phyloP scores from a whole-genome alignment of 2,329 filamentous ascomycete genomes.

The Venturia pyrina region DNA sequence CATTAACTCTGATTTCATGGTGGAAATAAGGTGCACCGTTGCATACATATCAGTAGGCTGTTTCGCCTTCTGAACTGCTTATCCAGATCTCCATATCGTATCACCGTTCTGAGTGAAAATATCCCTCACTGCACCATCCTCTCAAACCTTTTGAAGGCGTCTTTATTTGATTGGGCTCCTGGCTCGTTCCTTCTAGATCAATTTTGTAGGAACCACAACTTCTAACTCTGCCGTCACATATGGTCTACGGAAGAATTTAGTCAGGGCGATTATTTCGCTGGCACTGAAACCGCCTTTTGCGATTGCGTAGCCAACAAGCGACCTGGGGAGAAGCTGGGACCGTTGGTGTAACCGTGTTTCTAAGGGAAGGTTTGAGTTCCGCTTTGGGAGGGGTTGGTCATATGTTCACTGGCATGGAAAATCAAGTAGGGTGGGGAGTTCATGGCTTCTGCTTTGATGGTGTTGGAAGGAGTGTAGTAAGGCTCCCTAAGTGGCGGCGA shows the following conservation, averaged over 20 bases:
- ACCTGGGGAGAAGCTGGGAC: not conserved
- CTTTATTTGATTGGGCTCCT: not conserved
- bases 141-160: not conserved
- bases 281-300: not conserved
- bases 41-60: too few relatives aligned
- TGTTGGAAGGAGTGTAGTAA: too few relatives aligned
- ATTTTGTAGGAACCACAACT: not conserved
- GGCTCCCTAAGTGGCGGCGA: too few relatives aligned
- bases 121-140: not conserved
- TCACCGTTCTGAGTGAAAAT: not conserved
- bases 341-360: not conserved
- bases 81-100: too few relatives aligned
- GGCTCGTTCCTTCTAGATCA: not conserved
- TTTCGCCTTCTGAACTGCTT: too few relatives aligned
- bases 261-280: not conserved
- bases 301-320: not conserved
- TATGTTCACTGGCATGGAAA: not conserved
- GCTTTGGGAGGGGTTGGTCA: not conserved
- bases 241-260: not conserved
- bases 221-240: not conserved
- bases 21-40: too few relatives aligned
- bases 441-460: too few relatives aligned
- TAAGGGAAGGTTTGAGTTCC: not conserved
- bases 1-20: not conserved
- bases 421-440: too few relatives aligned